These are phyloP conservation scores for Ambrosiella cleistominuta DNA, from an alignment of 2,329 filamentous ascomycete species.

Conservation along the genomic window DNA sequence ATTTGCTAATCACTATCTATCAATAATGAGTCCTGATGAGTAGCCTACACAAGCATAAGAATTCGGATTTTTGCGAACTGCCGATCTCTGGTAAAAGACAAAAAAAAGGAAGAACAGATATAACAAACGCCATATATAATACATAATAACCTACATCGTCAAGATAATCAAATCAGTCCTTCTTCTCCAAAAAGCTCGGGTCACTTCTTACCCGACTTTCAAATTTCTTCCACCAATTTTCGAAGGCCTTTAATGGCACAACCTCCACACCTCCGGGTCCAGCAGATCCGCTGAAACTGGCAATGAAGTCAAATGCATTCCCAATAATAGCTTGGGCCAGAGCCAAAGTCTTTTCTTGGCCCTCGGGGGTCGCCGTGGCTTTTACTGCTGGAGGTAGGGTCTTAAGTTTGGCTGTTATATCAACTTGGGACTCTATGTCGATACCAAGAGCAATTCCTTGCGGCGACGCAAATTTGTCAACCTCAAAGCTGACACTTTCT, in stretches of 20 bases:
- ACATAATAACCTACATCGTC: neutral
- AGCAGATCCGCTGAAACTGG: constrained; percentile 58
- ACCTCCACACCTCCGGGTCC: constrained; percentile 55
- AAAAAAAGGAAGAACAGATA: no score
- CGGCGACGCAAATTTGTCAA: constrained; percentile 22
- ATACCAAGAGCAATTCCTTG: constrained; percentile 60
- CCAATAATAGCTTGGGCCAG: constrained; percentile 88
- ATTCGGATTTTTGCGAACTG: no score
- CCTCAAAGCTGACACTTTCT: constrained; percentile 78
- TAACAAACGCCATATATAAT: no score
- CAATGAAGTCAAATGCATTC: constrained; percentile 92
- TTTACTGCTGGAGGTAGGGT: constrained; percentile 27
- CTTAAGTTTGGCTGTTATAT: constrained; percentile 53
- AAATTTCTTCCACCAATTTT: constrained; percentile 97
- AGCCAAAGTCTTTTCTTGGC: constrained; percentile 37
- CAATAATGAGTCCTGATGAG: neutral
- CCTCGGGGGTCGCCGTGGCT: constrained; percentile 13
- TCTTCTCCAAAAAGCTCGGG: constrained; percentile 69
- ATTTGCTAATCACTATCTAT: neutral
- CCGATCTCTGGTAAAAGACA: no score
- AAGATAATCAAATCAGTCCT: constrained; percentile 17
- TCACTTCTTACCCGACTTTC: constrained; percentile 72
- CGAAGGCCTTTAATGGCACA: constrained; percentile 84
- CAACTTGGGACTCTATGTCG: constrained; percentile 56
- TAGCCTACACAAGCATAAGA: no score